Conservation (phyloP, 148 eudicot species). For the Beta vulgaris region DNA sequence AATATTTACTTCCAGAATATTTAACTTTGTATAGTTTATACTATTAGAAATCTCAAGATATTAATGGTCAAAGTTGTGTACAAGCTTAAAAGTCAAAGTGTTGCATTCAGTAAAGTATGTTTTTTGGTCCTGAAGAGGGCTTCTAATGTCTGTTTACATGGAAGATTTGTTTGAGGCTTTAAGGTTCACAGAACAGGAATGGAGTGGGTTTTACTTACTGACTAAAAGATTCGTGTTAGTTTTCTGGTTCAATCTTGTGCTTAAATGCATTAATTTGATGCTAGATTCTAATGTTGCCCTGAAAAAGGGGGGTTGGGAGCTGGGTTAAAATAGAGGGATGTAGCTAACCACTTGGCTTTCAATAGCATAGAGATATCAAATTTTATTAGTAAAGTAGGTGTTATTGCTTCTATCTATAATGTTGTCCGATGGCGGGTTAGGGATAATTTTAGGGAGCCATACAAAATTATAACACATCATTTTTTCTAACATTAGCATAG, state of each 20-base stretch:
- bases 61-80: no score
- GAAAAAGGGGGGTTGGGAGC: no score
- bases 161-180: neutral
- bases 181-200: neutral
- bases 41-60: no score
- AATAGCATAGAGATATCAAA: neutral
- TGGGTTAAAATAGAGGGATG: neutral
- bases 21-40: no score
- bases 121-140: neutral
- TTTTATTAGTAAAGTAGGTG: neutral
- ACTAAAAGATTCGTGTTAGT: no score
- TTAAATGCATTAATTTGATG: neutral
- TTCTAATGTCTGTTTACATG: neutral
- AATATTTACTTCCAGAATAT: no score
- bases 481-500: neutral
- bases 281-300: no score
- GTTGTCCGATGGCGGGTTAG: neutral
- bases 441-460: neutral
- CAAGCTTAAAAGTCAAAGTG: no score
- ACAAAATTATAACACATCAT: neutral
- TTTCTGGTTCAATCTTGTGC: neutral
- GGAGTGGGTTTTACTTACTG: no score
- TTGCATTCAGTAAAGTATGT: no score
- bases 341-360: neutral
- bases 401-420: neutral